These are phyloP conservation scores for Xylariaceae sp. DNA, from an alignment of 2,329 filamentous ascomycete species.

Conservation along the genomic window DNA sequence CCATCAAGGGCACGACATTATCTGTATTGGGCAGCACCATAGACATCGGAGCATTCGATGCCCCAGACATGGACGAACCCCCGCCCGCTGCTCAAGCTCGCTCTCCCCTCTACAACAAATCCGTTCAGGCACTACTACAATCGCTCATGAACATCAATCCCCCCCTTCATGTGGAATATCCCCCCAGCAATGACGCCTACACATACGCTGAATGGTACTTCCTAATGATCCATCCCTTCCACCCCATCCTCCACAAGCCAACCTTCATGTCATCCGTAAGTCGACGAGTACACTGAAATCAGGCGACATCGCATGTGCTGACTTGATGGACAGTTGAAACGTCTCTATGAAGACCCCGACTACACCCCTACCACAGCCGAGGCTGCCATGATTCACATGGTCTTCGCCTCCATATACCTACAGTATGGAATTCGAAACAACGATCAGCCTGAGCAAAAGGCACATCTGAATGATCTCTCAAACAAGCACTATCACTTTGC, in stretches of 20 bases:
- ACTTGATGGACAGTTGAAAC: conserved; percentile 42
- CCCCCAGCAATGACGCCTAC: conserved; percentile 59
- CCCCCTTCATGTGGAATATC: conserved; percentile 54
- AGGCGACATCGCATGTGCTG: conserved; percentile 6
- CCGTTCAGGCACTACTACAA: conserved; percentile 65
- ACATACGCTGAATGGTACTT: conserved; percentile 75
- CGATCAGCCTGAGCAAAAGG: conserved; percentile 48
- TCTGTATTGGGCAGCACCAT: conserved; percentile 76
- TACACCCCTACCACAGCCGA: conserved; percentile 62
- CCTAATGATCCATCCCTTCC: conserved; percentile 64
- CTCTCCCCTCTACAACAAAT: conserved; percentile 62
- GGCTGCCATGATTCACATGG: conserved; percentile 69
- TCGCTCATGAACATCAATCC: conserved; percentile 60
- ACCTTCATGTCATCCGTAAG: conserved; percentile 65
- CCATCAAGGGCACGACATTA: conserved; percentile 71
- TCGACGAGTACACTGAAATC: conserved; percentile 4
- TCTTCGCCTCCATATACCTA: conserved; percentile 73
- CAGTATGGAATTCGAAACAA: conserved; percentile 71
- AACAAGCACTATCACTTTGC: conserved; percentile 77
- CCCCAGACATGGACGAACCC: conserved; percentile 61
- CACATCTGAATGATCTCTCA: conserved; percentile 57
- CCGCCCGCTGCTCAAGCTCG: conserved; percentile 35
- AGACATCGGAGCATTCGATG: conserved; percentile 69
- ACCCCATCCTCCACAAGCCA: conserved; percentile 73
- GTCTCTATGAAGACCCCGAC: conserved; percentile 65